Percentiles rank a stretch among this genome's conserved stretches.
Evolutionary conservation across 768 basidiomycete genomes (phyloP).

Genomic region (Tricholoma furcatifolium): DNA sequence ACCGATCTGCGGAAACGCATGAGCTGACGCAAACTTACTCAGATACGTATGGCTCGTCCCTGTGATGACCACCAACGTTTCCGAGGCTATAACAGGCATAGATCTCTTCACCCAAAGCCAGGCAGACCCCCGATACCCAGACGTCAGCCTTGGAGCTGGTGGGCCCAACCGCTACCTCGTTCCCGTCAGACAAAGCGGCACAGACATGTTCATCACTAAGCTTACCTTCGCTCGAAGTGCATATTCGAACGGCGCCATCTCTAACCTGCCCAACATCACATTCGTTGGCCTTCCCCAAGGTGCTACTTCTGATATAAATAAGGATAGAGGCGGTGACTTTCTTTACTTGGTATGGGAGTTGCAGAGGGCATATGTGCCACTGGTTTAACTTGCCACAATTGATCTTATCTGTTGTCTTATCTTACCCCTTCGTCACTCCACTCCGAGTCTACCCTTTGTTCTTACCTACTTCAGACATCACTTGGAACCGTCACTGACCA

Average conservation of each 20-base stretch:
- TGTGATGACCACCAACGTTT: not conserved
- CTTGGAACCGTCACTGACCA: no score
- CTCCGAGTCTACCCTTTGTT: no score
- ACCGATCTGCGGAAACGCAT: not conserved
- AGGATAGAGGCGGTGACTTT: not conserved
- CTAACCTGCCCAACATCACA: not conserved
- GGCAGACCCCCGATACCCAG: not conserved
- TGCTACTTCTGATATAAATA: not conserved
- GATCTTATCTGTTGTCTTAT: no score
- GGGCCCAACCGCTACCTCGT: not conserved
- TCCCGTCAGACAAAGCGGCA: not conserved
- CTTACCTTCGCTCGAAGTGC: not conserved
- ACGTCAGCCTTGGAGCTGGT: not conserved
- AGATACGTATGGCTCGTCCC: not conserved
- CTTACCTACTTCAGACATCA: no score
- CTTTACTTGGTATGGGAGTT: not conserved
- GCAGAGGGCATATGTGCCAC: not conserved
- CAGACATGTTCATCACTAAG: not conserved
- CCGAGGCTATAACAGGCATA: not conserved
- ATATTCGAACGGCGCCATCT: not conserved
- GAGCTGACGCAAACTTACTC: no score
- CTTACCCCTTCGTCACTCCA: no score
- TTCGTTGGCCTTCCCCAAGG: not conserved
- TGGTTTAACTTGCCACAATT: no score
- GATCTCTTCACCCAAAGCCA: not conserved